phyloP scores from a whole-genome alignment of 345 rosid species.

The Eucalyptus cloeziana region DNA sequence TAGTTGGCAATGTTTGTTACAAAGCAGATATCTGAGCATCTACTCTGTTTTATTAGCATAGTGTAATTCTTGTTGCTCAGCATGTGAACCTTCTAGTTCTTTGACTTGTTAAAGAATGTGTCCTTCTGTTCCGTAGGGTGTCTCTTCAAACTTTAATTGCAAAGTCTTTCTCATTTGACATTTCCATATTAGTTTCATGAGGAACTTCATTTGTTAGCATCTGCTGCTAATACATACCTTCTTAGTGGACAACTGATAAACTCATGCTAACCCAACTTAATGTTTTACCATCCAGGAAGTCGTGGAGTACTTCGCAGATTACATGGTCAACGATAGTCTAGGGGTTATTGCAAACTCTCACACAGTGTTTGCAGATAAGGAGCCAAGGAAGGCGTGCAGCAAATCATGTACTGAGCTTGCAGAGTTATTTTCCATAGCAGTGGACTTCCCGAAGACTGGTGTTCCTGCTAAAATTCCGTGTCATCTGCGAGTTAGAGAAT shows the following conservation, averaged over 20 bases:
- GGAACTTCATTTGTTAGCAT: neutral
- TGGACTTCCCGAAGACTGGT: conserved; percentile 54
- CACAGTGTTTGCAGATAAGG: conserved; percentile 32
- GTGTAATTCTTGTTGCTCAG: neutral
- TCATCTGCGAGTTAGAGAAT: conserved; percentile 16
- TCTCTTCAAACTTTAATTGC: conserved; percentile 14
- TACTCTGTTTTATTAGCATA: neutral
- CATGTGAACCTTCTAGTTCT: neutral
- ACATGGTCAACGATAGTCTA: conserved; percentile 39
- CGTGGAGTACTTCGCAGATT: conserved; percentile 29
- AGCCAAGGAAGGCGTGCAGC: conserved; percentile 21
- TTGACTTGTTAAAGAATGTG: neutral
- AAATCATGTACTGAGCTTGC: conserved; percentile 26
- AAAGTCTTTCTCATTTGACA: conserved; percentile 2
- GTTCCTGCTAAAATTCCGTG: conserved; percentile 33
- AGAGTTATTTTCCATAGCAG: conserved; percentile 23
- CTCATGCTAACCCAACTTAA: conserved; percentile 8
- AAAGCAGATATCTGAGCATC: neutral
- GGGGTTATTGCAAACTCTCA: conserved; percentile 50
- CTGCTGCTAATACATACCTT: conserved; percentile 20
- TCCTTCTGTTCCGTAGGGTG: neutral
- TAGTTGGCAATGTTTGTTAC: neutral
- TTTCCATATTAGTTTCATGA: conserved; percentile 34
- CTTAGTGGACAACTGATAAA: neutral
- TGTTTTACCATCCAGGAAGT: conserved; percentile 23